phyloP scores from a whole-genome alignment of 345 rosid genomes.

The Microcos paniculata region DNA sequence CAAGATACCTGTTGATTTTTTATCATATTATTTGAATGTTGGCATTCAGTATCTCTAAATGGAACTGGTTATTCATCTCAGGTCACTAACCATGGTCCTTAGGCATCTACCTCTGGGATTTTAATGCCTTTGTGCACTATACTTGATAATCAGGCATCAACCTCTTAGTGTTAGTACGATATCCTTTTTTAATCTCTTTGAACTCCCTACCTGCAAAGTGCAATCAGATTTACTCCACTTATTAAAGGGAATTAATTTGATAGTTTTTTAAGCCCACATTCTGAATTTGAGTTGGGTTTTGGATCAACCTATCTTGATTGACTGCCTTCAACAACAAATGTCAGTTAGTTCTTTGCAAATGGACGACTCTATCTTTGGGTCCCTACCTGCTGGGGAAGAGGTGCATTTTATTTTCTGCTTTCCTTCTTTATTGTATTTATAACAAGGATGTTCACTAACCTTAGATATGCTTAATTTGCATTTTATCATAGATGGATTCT shows the following conservation, averaged over 20 bases:
- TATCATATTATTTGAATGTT: too few species aligned
- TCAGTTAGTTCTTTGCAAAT: neutral
- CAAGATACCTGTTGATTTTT: neutral
- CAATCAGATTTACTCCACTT: neutral
- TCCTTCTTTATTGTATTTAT: neutral
- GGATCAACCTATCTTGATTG: neutral
- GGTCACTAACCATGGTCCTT: neutral
- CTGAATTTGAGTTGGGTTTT: neutral
- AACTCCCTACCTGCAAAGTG: neutral
- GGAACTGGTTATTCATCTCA: neutral
- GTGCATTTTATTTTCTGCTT: neutral
- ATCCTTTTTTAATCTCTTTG: neutral
- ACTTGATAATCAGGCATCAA: neutral
- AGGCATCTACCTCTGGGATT: neutral
- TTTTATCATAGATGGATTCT: neutral
- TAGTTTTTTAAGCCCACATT: neutral
- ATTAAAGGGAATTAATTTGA: neutral
- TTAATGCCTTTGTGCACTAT: neutral
- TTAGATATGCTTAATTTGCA: neutral
- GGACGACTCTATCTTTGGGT: neutral
- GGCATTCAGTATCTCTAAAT: neutral
- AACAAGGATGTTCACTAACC: neutral
- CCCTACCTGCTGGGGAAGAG: neutral
- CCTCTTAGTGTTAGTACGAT: neutral
- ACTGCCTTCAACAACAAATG: neutral